Conservation (phyloP, 352 stramenopile genomes). For the Paralagenidium karlingii region DNA sequence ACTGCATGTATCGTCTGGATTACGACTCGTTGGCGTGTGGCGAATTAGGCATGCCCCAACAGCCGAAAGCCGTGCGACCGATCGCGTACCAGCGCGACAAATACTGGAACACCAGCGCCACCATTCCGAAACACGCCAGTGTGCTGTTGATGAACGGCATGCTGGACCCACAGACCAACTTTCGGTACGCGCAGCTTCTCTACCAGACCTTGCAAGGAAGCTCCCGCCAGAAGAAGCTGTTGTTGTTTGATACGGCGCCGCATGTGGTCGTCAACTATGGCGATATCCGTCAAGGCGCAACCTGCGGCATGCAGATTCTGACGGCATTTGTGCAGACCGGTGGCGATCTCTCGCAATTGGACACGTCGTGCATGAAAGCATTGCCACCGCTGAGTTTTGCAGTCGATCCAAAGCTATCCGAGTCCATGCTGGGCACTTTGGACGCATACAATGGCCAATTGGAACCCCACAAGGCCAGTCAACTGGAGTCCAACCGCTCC, state of each 20-base stretch:
- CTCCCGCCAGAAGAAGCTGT: conserved; percentile 18
- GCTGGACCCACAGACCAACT: conserved; percentile 17
- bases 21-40: conserved; percentile 10
- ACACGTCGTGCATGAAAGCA: conserved; percentile 26
- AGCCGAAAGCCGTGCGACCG: too few relatives aligned
- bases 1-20: too few relatives aligned
- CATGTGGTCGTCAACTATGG: too few relatives aligned
- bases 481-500: too few relatives aligned
- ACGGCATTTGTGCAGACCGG: conserved; percentile 19
- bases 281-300: too few relatives aligned
- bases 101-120: conserved; percentile 13
- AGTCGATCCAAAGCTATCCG: too few relatives aligned
- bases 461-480: too few relatives aligned
- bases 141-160: conserved; percentile 17
- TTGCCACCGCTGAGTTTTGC: conserved; percentile 17
- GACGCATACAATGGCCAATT: too few relatives aligned
- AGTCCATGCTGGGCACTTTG: too few relatives aligned
- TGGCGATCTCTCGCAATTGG: conserved; percentile 19
- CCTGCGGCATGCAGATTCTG: conserved; percentile 30
- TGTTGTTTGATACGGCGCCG: conserved; percentile 25
- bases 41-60: too few relatives aligned
- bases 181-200: conserved; percentile 32
- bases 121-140: conserved; percentile 10
- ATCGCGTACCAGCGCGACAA: conserved; percentile 18
- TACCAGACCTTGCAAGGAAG: conserved; percentile 14